Conservation (phyloP, 345 rosid species). For the Kandelia obovata region DNA sequence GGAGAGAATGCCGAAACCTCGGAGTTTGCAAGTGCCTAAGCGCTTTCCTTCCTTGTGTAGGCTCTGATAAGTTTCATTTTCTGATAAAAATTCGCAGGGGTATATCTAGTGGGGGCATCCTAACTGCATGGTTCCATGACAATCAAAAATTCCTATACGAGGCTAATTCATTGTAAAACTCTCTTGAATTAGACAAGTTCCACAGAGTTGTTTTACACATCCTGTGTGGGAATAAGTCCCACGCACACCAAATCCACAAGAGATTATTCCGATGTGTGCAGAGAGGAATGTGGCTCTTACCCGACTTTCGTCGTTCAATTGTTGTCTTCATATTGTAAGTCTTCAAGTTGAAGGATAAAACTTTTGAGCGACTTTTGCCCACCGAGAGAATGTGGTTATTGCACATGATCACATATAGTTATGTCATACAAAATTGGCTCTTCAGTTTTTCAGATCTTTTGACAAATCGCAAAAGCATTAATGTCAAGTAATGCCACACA, state of each 20-base stretch:
- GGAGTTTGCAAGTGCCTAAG: constrained; percentile 13
- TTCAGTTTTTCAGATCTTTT: no score
- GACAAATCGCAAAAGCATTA: constrained; percentile 42
- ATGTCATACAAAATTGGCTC: no score
- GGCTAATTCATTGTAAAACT: neutral
- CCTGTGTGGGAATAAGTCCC: no score
- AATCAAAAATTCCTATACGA: neutral
- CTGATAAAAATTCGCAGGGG: no score
- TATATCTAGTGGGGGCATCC: neutral
- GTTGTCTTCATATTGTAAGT: neutral
- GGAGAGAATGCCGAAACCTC: constrained; percentile 25
- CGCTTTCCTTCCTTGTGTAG: constrained; percentile 28
- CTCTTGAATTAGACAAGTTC: no score
- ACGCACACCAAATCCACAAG: no score
- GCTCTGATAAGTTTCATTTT: neutral
- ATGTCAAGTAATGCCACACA: constrained; percentile 32
- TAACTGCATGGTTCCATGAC: neutral
- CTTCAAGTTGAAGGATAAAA: neutral
- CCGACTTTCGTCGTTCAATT: neutral
- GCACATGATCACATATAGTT: neutral
- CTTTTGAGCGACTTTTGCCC: neutral
- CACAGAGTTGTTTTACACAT: neutral
- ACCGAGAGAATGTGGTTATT: neutral
- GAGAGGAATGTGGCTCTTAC: neutral
- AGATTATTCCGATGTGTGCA: neutral